Conservation (phyloP, 192 early-diverging fungal species). For the Coemansia furcata region DNA sequence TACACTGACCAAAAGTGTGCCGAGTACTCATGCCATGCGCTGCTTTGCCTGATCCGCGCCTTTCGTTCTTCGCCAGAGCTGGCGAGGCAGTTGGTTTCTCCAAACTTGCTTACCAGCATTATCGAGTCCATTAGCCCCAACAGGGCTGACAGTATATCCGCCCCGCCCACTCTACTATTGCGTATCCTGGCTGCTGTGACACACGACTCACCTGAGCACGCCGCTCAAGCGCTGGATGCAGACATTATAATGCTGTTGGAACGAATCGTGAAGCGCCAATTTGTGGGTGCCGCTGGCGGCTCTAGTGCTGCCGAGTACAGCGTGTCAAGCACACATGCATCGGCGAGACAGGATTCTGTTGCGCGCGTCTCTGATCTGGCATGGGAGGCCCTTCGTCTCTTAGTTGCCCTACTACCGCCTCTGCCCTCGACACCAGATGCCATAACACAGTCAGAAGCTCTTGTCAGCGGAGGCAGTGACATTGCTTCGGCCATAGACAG, state of each 20-base stretch:
- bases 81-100: conserved; percentile 60
- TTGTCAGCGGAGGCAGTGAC: neutral
- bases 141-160: conserved; percentile 16
- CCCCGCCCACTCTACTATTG: conserved; percentile 14
- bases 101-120: conserved; percentile 57
- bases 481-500: neutral
- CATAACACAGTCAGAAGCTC: neutral
- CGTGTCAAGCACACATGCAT: neutral
- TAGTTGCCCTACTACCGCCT: conserved; percentile 20
- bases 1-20: conserved; percentile 74
- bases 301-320: neutral
- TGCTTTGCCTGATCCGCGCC: conserved; percentile 66
- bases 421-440: conserved; percentile 10
- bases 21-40: conserved; percentile 62
- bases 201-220: conserved; percentile 11
- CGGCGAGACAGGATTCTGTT: neutral
- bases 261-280: conserved; percentile 9
- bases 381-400: conserved; percentile 32
- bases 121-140: conserved; percentile 56
- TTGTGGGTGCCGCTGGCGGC: neutral
- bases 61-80: conserved; percentile 53
- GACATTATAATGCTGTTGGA: conserved; percentile 10
- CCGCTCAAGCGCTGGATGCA: conserved; percentile 20
- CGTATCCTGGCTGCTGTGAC: conserved; percentile 17
- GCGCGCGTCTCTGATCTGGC: conserved; percentile 18